Evolutionary conservation across 805 yeast species (phyloP).

Genomic region (Schizosaccharomyces japonicus): DNA sequence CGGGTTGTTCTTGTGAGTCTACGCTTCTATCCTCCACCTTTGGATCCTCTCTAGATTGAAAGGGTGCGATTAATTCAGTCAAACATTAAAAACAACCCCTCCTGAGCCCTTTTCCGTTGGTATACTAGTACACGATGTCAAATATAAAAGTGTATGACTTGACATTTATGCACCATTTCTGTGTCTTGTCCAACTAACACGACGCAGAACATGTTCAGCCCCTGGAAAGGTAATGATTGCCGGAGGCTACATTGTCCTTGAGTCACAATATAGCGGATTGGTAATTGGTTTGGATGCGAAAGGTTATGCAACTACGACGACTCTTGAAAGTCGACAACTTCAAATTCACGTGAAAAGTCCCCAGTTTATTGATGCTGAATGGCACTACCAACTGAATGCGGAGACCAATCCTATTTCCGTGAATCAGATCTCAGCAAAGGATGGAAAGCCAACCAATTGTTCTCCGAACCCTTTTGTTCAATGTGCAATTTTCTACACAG

Average conservation of each 20-base stretch:
- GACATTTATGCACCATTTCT: too few relatives aligned
- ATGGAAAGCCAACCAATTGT: not conserved
- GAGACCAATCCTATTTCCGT: conserved; percentile 5
- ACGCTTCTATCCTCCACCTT: too few relatives aligned
- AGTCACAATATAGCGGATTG: conserved; percentile 47
- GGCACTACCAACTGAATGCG: conserved; percentile 21
- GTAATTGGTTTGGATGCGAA: conserved; percentile 75
- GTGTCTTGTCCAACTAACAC: too few relatives aligned
- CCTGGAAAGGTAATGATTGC: conserved; percentile 89
- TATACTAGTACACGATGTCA: too few relatives aligned
- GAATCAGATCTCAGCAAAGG: conserved; percentile 12
- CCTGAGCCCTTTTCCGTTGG: too few relatives aligned
- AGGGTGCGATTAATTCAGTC: too few relatives aligned
- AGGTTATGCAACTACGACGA: conserved; percentile 42
- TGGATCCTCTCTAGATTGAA: too few relatives aligned
- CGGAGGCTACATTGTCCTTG: conserved; percentile 83
- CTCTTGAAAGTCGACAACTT: not conserved
- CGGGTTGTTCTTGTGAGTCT: too few relatives aligned
- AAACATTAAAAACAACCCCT: too few relatives aligned
- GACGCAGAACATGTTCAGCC: conserved; percentile 32
- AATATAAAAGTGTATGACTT: too few relatives aligned
- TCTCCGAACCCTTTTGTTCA: conserved; percentile 49
- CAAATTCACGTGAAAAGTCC: conserved; percentile 31
- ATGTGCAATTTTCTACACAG: conserved; percentile 32
- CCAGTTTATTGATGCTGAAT: conserved; percentile 46